Evolutionary conservation across 1,284 basidiomycete genomes (phyloP).

Genomic region (Naganishia liquefaciens): DNA sequence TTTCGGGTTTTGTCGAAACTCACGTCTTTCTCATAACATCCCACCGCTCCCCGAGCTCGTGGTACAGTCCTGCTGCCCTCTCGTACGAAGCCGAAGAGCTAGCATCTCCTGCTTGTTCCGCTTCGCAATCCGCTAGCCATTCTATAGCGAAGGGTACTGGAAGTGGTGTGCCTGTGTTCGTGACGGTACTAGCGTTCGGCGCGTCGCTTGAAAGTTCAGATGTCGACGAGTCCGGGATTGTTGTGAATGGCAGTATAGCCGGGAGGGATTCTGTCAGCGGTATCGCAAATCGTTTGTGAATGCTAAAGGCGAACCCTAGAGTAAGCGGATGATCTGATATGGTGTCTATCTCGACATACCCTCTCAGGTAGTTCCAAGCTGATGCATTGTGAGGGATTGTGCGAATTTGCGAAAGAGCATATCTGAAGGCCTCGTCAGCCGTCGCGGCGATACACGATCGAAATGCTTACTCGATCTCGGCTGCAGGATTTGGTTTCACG

Average conservation of each 20-base stretch:
- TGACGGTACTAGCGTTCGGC: constrained; percentile 58
- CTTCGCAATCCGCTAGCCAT: constrained; percentile 77
- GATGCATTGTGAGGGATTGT: constrained; percentile 85
- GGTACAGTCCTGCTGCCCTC: constrained; percentile 65
- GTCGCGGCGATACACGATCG: constrained; percentile 22
- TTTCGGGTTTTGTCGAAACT: constrained; percentile 41
- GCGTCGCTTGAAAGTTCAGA: constrained; percentile 43
- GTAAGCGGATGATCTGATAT: neutral
- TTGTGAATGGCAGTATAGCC: constrained; percentile 69
- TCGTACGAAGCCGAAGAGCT: neutral
- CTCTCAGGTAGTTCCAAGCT: constrained; percentile 92
- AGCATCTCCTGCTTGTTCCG: constrained; percentile 59
- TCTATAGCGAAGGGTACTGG: constrained; percentile 78
- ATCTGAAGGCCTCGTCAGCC: constrained; percentile 57
- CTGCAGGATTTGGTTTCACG: constrained; percentile 60
- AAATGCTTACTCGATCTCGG: constrained; percentile 69
- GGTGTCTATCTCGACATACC: constrained; percentile 43
- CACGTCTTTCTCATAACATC: constrained; percentile 78
- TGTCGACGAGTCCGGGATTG: constrained; percentile 37
- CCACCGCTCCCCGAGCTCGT: constrained; percentile 66
- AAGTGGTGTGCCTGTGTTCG: constrained; percentile 63
- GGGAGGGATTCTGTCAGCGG: constrained; percentile 62
- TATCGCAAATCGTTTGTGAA: constrained; percentile 53
- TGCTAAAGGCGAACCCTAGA: constrained; percentile 54
- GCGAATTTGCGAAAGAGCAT: constrained; percentile 73